Evolutionary conservation across 768 basidiomycete species (phyloP).

Genomic region (Crucibulum laeve): DNA sequence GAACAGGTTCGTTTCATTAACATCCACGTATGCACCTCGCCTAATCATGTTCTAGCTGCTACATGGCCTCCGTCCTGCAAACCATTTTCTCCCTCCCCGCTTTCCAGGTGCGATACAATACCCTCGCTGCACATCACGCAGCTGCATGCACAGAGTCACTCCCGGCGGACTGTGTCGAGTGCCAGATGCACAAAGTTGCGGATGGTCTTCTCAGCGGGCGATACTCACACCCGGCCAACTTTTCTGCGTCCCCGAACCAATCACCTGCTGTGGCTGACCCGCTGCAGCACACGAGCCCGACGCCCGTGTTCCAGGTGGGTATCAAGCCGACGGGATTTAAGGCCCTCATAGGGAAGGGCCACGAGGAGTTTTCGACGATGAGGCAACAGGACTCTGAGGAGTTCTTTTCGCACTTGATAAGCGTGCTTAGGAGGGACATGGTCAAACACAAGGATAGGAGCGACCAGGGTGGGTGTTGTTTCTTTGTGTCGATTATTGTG

Average conservation of each 20-base stretch:
- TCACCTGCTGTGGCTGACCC: conserved; percentile 2
- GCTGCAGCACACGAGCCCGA: conserved; percentile 24
- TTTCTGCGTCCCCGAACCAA: conserved; percentile 1
- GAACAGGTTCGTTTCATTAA: conserved; percentile 49
- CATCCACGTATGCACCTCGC: background rate
- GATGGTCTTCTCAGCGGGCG: conserved; percentile 93
- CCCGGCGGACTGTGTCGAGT: conserved; percentile 87
- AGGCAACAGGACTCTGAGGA: conserved; percentile 96
- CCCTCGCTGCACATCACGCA: conserved; percentile 42
- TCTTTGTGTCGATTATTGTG: background rate
- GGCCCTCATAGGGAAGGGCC: conserved; percentile 84
- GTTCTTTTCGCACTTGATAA: conserved; percentile 81
- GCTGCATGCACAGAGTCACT: conserved; percentile 57
- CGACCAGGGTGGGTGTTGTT: conserved; percentile 17
- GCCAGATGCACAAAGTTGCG: conserved; percentile 89
- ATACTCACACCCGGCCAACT: conserved; percentile 64
- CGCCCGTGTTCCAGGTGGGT: conserved; percentile 76
- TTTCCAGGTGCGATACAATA: conserved; percentile 72
- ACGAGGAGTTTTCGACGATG: conserved; percentile 95
- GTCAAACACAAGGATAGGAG: conserved; percentile 42
- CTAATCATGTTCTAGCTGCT: conserved; percentile 56
- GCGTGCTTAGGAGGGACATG: conserved; percentile 62
- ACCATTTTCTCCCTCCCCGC: conserved; percentile 74
- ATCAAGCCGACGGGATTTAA: conserved; percentile 84
- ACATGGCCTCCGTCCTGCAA: conserved; percentile 95